Percentiles rank a stretch among this genome's conserved stretches.
Conservation (phyloP, 225 moss, liverwort and hornwort species). For the Polytrichum formosum region DNA sequence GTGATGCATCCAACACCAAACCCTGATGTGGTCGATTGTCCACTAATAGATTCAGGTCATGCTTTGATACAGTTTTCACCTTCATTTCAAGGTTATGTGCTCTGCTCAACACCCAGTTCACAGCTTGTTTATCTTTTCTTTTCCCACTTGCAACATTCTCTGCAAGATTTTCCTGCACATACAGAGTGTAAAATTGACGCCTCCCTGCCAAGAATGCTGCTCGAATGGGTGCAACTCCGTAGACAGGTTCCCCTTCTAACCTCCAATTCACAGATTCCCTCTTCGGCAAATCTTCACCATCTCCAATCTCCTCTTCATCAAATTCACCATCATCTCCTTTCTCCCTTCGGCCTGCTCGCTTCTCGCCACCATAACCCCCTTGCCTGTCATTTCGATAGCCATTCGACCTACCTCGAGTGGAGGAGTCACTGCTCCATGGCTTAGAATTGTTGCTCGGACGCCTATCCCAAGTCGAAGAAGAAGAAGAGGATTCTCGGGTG, state of each 20-base stretch:
- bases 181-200: constrained; percentile 60
- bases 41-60: constrained; percentile 77
- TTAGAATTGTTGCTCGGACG: constrained; percentile 22
- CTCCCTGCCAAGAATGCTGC: constrained; percentile 70
- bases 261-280: constrained; percentile 50
- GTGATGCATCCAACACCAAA: constrained; percentile 82
- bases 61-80: constrained; percentile 77
- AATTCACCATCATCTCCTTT: constrained; percentile 20
- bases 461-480: constrained; percentile 26
- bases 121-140: constrained; percentile 86
- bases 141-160: constrained; percentile 70
- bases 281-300: constrained; percentile 41
- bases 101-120: constrained; percentile 67
- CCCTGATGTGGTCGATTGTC: constrained; percentile 98
- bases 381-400: constrained; percentile 44
- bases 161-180: constrained; percentile 80
- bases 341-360: constrained; percentile 23
- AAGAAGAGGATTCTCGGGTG: constrained; percentile 1
- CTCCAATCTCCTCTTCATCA: constrained; percentile 39
- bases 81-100: constrained; percentile 61
- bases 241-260: constrained; percentile 75
- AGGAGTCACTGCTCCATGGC: constrained; percentile 6
- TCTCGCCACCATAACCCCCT: constrained; percentile 30
- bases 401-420: constrained; percentile 15
- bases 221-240: constrained; percentile 85